Conservation (phyloP, 306 rosid species). For the Quercus mongolica region DNA sequence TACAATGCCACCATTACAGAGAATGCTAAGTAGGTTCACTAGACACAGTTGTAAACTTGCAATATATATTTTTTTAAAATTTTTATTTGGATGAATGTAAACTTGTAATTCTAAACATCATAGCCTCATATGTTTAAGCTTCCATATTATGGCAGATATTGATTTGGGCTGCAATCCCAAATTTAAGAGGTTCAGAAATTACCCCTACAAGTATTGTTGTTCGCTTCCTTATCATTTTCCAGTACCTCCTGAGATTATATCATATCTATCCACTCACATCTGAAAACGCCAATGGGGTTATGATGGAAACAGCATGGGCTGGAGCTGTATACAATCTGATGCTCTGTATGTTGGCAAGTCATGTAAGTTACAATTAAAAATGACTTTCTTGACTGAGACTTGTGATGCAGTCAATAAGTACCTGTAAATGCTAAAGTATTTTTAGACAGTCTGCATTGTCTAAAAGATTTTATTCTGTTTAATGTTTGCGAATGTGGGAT, state of each 20-base stretch:
- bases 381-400: conserved; percentile 8
- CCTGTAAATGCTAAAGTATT: not conserved
- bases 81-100: not conserved
- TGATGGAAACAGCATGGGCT: conserved; percentile 70
- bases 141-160: conserved; percentile 35
- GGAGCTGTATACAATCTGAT: conserved; percentile 60
- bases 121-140: conserved; percentile 11
- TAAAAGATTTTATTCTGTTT: not conserved
- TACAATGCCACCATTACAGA: not conserved
- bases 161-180: conserved; percentile 54
- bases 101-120: too few species aligned
- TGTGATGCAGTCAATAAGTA: not conserved
- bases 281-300: conserved; percentile 49
- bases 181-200: conserved; percentile 43
- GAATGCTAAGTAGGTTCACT: not conserved
- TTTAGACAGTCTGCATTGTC: not conserved
- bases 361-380: conserved; percentile 34
- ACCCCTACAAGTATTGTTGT: conserved; percentile 40
- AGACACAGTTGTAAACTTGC: not conserved
- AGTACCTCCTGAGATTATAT: conserved; percentile 56
- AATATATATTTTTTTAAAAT: too few species aligned
- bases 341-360: conserved; percentile 64
- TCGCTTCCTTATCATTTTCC: conserved; percentile 41
- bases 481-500: not conserved
- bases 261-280: conserved; percentile 53